phyloP scores from a whole-genome alignment of 2,329 filamentous ascomycete genomes.

The Curvularia verruculosa region DNA sequence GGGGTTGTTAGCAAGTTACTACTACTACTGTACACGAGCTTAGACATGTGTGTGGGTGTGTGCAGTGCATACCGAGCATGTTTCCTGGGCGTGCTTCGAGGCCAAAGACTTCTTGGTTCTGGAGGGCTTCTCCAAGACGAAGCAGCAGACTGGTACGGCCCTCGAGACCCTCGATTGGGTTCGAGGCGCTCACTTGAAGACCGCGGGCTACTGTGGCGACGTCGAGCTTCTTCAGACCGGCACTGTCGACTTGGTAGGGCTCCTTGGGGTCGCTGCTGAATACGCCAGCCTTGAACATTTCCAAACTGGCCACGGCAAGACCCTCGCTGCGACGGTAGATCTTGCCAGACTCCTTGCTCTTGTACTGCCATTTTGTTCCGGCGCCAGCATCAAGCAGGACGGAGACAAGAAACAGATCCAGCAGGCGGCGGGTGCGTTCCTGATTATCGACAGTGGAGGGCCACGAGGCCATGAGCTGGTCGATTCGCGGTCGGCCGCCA shows the following conservation, averaged over 20 bases:
- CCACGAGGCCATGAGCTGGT: conserved; percentile 73
- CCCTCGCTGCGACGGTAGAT: conserved; percentile 86
- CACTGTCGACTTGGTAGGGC: conserved; percentile 88
- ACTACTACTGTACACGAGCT: too few species aligned
- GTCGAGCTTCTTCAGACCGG: conserved; percentile 75
- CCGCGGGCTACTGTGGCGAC: conserved; percentile 77
- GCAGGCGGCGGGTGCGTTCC: conserved; percentile 74
- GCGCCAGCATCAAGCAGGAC: conserved; percentile 87
- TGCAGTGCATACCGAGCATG: conserved; percentile 83
- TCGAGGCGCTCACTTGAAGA: conserved; percentile 81
- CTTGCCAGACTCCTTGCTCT: conserved; percentile 84
- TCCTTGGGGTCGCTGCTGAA: conserved; percentile 85
- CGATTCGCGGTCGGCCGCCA: conserved; percentile 76
- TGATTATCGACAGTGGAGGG: conserved; percentile 70
- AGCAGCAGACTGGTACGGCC: conserved; percentile 81
- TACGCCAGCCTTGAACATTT: conserved; percentile 92
- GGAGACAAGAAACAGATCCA: conserved; percentile 80
- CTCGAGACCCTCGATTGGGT: conserved; percentile 82
- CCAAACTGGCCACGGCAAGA: conserved; percentile 75
- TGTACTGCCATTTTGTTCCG: conserved; percentile 89
- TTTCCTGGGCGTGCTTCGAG: conserved; percentile 85
- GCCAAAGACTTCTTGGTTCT: conserved; percentile 84
- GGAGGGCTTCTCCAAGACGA: conserved; percentile 75
- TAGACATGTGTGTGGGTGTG: too few species aligned
- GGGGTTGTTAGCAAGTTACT: too few species aligned